Conservation (phyloP, 2,329 filamentous ascomycete species). For the Microsporum ferrugineum region DNA sequence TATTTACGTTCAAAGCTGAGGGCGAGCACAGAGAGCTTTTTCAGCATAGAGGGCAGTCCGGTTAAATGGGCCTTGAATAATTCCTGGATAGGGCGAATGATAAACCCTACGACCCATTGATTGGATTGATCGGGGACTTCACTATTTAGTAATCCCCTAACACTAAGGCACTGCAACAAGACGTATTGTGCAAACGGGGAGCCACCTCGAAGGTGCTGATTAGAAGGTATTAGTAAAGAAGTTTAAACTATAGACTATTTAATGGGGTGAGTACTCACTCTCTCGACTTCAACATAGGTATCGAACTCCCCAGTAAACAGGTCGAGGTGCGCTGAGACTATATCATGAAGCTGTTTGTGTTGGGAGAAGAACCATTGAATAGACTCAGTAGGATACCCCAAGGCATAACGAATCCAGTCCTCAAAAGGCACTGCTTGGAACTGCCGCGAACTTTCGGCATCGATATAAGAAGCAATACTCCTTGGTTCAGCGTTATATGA, state of each 20-base stretch:
- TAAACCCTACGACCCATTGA: constrained; percentile 25
- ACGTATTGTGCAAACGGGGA: constrained; percentile 31
- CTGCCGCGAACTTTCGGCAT: constrained; percentile 31
- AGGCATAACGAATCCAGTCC: constrained; percentile 29
- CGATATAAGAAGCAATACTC: constrained; percentile 25
- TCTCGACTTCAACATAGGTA: constrained; percentile 28
- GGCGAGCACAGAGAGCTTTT: constrained; percentile 26
- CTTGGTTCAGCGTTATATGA: constrained; percentile 17
- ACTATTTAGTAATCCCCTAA: constrained; percentile 4
- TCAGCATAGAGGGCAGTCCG: constrained; percentile 25
- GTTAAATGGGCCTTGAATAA: constrained; percentile 25
- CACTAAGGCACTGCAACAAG: constrained; percentile 22
- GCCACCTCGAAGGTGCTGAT: constrained; percentile 24
- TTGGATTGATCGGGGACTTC: constrained; percentile 10
- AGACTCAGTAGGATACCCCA: constrained; percentile 25
- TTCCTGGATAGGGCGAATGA: constrained; percentile 29
- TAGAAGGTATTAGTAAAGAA: not conserved
- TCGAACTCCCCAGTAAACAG: constrained; percentile 23
- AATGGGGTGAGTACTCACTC: constrained; percentile 18
- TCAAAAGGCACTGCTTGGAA: constrained; percentile 31
- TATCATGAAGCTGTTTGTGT: constrained; percentile 27
- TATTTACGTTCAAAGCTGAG: constrained; percentile 28
- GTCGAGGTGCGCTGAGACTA: constrained; percentile 24
- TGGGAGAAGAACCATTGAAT: constrained; percentile 32
- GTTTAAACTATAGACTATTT: not conserved